Base-by-base conservation (phyloP, 2,329 filamentous ascomycete genomes). In the Hymenoscyphus scutula region DNA sequence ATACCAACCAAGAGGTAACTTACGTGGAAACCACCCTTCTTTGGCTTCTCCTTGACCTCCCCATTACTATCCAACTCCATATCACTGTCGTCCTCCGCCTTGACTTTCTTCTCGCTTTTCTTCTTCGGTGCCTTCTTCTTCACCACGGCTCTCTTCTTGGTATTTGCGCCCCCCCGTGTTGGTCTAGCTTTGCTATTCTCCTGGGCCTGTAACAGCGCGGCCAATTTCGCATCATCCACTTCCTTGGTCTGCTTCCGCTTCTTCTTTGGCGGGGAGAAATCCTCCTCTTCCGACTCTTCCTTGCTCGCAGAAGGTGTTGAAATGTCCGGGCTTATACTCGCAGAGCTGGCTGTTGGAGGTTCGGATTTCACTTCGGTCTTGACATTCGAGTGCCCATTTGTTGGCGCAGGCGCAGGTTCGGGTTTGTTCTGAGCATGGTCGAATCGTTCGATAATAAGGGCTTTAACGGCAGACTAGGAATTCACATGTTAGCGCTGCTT, bases 21-120 rank as follows among this genome's bases (percentile, higher is more conserved):
- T 79, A 89, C 87, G 73, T 97, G 92, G 73, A 99, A 99, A 2
- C 93, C 95, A 38, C 93, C 90, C 72, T 93, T 97, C 69, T 90
- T 87, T 66, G 85, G 86, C 23, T 85, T 82, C 71, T 86, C 84
- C 79, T 91, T 71, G 2, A 71, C 75, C 77, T 65, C 83, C 78
- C 62, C 84, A 78, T 75, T 86, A 37, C 78, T 87, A 54, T 83
- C 87, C 4, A 81, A 84, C 11, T 86, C 86, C 8, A 89, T 76
- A 57, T 94, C 92, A 70, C 90, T 94, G 69, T 96, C 91, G 70
- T 96, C 92, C 60, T 89, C 88, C 6, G 84, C 84, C 67, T 87
- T 89, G 62, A 94, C 84, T 76, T 90, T 91, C 73, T 89, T 91
- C 41, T 81, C 78, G 67, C 83, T 92, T 82, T 92, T 92, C 69